Evolutionary conservation across 176 grass and related monocot species (phyloP), one percentile per base, ranked within the genome.

Genomic region (Hordeum marinum): DNA sequence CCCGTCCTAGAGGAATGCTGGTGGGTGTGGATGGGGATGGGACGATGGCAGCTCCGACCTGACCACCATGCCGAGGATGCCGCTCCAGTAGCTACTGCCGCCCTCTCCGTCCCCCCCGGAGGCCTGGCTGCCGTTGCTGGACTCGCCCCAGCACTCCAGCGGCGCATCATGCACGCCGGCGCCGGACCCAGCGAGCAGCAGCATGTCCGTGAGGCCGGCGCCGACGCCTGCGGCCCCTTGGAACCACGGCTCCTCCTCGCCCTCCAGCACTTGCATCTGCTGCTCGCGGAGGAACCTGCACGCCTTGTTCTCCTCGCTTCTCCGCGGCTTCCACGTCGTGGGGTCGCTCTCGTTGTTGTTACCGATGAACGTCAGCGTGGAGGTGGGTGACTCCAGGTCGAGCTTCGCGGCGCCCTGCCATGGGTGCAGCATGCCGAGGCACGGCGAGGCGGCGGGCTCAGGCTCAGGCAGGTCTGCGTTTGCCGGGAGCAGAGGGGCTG

Each of bases 331-430:
- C 58, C 93, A 84, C 42, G 66, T 46, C 1, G 48, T 8, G 4
- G 86, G 57, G 80, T 84, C 81, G 86, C 92, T 76, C 26, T 89
- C 88, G 71, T 85, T 84, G 60, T 85, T 83, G 42, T 59, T 95
- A 50, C 90, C 88, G 9, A 88, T 76, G 83, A 94, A 96, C 41
- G 79, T 92, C 91, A 94, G 79, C 11, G 96, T 94, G 78, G 93
- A 99, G 50, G 96, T 96, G 12, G 96, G 96, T 8, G 95, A 98
- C 71, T 98, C 95, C 67, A 90, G 72, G 80, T 98, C 87, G 29
- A 90, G 79, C 84, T 80, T 87, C 81, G 71, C 50, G 32, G 63
- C 58, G 23, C 78, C 71, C 31, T 87, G 90, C 92, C 87, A 92
- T 82, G 75, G 77, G 8, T 82, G 87, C 52, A 97, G 42, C 71